Conservation (phyloP, 164 flowering plant genomes). For the Taxillus chinensis region DNA sequence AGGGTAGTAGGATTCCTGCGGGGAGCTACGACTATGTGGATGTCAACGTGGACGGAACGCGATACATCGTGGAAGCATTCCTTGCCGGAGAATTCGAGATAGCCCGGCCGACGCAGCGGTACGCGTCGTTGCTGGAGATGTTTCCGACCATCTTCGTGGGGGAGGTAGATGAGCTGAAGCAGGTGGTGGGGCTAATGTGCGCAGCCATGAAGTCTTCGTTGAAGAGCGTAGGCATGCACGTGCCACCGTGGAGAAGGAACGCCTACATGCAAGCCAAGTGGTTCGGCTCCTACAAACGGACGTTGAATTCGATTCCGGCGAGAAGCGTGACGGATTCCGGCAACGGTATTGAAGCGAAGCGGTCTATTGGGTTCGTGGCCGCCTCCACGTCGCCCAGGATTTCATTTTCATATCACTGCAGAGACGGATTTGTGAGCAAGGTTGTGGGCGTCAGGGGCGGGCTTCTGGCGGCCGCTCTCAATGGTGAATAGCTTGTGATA, state of each 20-base stretch:
- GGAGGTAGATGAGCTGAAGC: conserved; percentile 36
- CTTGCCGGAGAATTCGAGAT: conserved; percentile 54
- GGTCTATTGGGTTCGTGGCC: conserved; percentile 32
- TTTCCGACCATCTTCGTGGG: conserved; percentile 51
- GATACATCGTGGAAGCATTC: conserved; percentile 48
- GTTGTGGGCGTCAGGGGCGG: conserved; percentile 22
- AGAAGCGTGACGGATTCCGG: not conserved
- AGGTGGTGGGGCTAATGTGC: conserved; percentile 52
- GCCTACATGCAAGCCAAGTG: conserved; percentile 67
- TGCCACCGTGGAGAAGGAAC: conserved; percentile 81
- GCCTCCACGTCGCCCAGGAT: not conserved
- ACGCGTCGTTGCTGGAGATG: conserved; percentile 27
- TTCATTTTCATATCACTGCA: conserved; percentile 14
- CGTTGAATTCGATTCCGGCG: conserved; percentile 19
- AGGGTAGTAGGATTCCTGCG: conserved; percentile 30
- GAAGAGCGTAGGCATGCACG: conserved; percentile 37
- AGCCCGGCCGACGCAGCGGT: conserved; percentile 48
- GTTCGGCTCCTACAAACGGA: conserved; percentile 53
- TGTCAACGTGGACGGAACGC: conserved; percentile 24
- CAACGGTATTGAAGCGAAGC: conserved; percentile 5
- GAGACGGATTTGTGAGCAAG: conserved; percentile 16
- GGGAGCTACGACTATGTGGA: conserved; percentile 69
- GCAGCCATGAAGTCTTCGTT: conserved; percentile 45
- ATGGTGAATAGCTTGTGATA: not conserved
- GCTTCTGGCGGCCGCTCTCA: conserved; percentile 23